A percentile compares a stretch with the other conserved stretches of the same genome.
Evolutionary conservation across 352 stramenopile genomes (phyloP).

Genomic region (Globisporangium ultimum): DNA sequence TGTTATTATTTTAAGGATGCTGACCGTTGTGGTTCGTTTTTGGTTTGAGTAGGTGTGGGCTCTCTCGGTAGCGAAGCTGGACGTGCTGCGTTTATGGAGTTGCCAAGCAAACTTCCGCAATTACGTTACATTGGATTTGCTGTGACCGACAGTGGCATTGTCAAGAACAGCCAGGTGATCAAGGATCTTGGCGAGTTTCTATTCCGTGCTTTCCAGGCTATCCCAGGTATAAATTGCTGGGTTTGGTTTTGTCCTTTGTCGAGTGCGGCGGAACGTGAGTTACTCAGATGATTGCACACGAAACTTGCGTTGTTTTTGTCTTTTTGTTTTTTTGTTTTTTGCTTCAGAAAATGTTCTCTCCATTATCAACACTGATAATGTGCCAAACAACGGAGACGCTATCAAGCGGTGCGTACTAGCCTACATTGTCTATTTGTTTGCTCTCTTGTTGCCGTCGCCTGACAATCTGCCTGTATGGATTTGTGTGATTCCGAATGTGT

Average conservation of each 20-base stretch:
- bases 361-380: constrained; percentile 79
- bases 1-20: no score
- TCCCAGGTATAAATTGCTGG: constrained; percentile 24
- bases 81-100: constrained; percentile 20
- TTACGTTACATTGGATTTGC: constrained; percentile 9
- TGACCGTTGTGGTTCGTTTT: no score
- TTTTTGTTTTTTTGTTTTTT: no score
- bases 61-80: constrained; percentile 16
- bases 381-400: constrained; percentile 53
- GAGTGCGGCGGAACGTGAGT: background rate
- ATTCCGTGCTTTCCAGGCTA: constrained; percentile 23
- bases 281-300: background rate
- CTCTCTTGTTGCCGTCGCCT: background rate
- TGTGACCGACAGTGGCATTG: constrained; percentile 25
- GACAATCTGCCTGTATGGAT: background rate
- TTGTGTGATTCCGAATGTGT: background rate
- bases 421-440: no score
- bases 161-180: constrained; percentile 29
- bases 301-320: no score
- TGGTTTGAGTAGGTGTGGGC: constrained; percentile 12
- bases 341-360: constrained; percentile 40
- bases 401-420: constrained; percentile 28
- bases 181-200: constrained; percentile 54
- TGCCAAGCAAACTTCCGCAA: constrained; percentile 22
- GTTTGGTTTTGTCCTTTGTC: background rate